Conservation (phyloP, 2,329 filamentous ascomycete genomes). For the Phaeosphaeriaceae sp. region DNA sequence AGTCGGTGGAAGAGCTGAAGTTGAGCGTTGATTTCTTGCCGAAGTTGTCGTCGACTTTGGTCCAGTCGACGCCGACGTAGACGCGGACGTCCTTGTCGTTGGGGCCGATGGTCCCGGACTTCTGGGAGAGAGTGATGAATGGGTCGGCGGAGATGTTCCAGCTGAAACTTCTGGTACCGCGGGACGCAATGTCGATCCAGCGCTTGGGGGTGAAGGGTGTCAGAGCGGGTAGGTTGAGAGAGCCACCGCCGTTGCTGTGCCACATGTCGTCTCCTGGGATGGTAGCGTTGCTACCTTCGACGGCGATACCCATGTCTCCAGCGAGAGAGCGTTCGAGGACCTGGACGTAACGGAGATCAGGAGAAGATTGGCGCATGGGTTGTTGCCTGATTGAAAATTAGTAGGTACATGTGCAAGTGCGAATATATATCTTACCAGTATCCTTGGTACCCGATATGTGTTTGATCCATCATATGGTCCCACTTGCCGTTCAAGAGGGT, state of each 20-base stretch:
- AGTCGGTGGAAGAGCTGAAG: slow-evolving; percentile 42
- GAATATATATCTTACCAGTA: slow-evolving; percentile 39
- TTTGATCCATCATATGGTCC: slow-evolving; percentile 52
- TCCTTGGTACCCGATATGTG: slow-evolving; percentile 49
- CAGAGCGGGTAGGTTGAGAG: slow-evolving; percentile 38
- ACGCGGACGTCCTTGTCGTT: slow-evolving; percentile 42
- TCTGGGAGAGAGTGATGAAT: slow-evolving; percentile 45
- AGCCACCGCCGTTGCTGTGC: slow-evolving; percentile 57
- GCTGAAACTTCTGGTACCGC: slow-evolving; percentile 38
- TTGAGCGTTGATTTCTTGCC: slow-evolving; percentile 42
- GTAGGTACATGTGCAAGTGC: background rate
- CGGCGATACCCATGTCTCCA: slow-evolving; percentile 68
- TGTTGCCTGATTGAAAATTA: slow-evolving; percentile 63
- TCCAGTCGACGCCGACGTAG: slow-evolving; percentile 49
- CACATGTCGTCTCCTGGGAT: slow-evolving; percentile 72
- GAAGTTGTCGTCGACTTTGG: slow-evolving; percentile 31
- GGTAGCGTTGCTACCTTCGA: slow-evolving; percentile 71
- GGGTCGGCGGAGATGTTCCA: slow-evolving; percentile 48
- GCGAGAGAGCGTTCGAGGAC: slow-evolving; percentile 63
- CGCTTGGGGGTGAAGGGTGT: slow-evolving; percentile 45
- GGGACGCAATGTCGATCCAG: slow-evolving; percentile 47
- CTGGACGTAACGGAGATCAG: slow-evolving; percentile 67
- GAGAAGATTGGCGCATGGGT: slow-evolving; percentile 73
- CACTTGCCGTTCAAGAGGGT: slow-evolving; percentile 47
- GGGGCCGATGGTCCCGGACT: slow-evolving; percentile 39